Evolutionary conservation across 306 rosid genomes (phyloP), one percentile per base, ranked within the genome.

Genomic region (Prunus dulcis): DNA sequence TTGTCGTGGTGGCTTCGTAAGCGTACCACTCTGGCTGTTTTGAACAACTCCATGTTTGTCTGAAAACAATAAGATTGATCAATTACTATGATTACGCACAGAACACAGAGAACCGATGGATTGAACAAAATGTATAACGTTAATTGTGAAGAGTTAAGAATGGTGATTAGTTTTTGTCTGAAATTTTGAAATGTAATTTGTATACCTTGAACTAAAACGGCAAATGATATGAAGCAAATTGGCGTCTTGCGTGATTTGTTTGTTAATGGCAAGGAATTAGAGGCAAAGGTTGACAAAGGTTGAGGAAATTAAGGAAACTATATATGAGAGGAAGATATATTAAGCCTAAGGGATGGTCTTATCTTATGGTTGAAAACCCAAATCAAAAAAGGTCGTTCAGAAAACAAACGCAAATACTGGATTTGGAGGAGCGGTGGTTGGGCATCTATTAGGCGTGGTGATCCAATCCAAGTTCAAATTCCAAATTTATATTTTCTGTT

Each of bases 1-100:
- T 92, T 94, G 14, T 90, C 95, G 23, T 92, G 98, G 91, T 87
- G 83, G 85, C 97, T 94, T 41, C 87, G 74, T 7, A 94, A 72
- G 2, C 97, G 96, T 20, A 94, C 88, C 56, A 77, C 82, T 49
- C 78, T 79, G 19, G 97, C 97, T 79, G 77, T 90, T 13, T 80
- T 84, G 81, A 94, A 89, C 56, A 94, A 78, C 25, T 94, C 98
- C 97, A 94, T 94, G 30, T 4, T 22, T 6, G 20, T 5, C 22
- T 49, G 51, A 34, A 69, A 67, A 9, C 72, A 46, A 57, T 47
- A 6, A 32, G 17, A 65, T n/a, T 3, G 46, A 50, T 64, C 18
- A 8, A 18, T 6, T 15, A 2, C 67, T 17, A 56, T 41, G 12
- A 73, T 25, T 17, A 43, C 45, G 57, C 67, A 23, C 56, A 14